Percentiles rank a stretch among this genome's conserved stretches.
These are phyloP conservation scores for Mycena indigotica DNA, from an alignment of 768 basidiomycete genomes.

Conservation along the genomic window DNA sequence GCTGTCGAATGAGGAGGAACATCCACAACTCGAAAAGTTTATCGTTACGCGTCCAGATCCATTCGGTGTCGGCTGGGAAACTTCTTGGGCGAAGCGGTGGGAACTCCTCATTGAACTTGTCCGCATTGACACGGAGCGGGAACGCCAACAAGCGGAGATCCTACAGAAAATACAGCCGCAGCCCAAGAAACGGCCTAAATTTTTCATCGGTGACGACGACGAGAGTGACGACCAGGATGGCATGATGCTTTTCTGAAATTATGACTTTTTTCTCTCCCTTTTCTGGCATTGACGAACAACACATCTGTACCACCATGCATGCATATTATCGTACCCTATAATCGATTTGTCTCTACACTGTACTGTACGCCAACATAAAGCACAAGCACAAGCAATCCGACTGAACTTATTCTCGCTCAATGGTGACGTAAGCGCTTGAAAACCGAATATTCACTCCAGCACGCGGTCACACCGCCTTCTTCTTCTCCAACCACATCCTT, in stretches of 20 bases:
- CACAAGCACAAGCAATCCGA: too few relatives aligned
- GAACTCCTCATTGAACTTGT: conserved; percentile 51
- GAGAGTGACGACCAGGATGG: conserved; percentile 2
- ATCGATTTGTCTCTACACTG: conserved; percentile 1
- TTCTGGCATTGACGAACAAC: neutral
- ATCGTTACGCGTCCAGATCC: neutral
- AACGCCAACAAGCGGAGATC: neutral
- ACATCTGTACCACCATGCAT: neutral
- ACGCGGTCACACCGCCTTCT: too few relatives aligned
- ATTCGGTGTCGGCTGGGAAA: conserved; percentile 38
- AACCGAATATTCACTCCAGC: too few relatives aligned
- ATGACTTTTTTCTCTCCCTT: neutral
- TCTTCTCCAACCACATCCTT: too few relatives aligned
- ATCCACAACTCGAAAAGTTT: neutral
- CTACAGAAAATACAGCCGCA: too few relatives aligned
- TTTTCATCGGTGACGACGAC: conserved; percentile 23
- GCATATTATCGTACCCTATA: neutral
- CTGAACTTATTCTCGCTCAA: too few relatives aligned
- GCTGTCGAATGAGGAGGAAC: conserved; percentile 10
- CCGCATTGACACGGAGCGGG: conserved; percentile 30
- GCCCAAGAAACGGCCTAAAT: conserved; percentile 1
- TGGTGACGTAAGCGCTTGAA: too few relatives aligned
- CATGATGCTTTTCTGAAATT: neutral
- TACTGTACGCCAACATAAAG: too few relatives aligned
- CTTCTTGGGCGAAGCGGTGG: conserved; percentile 58